Percentiles rank a stretch among this genome's conserved stretches.
Evolutionary conservation across 2,329 filamentous ascomycete species (phyloP).

Genomic region (Fusarium oligoseptatum): DNA sequence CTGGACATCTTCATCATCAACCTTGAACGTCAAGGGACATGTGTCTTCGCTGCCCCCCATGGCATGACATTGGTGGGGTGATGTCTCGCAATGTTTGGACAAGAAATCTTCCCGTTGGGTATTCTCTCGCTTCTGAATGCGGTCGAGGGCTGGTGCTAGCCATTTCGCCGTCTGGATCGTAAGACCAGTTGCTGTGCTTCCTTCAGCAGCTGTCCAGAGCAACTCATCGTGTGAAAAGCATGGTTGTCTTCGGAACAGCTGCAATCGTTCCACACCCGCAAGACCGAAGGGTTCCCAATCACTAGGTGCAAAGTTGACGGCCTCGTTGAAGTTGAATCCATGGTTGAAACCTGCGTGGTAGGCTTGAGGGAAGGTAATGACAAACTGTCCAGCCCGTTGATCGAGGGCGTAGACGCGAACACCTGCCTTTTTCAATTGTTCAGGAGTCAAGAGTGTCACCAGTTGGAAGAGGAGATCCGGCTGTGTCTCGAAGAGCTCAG

Average conservation of each 20-base stretch:
- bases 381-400: conserved; percentile 94
- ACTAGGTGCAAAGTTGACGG: conserved; percentile 94
- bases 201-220: conserved; percentile 88
- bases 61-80: conserved; percentile 65
- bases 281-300: conserved; percentile 97
- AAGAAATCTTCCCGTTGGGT: conserved; percentile 77
- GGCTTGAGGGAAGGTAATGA: conserved; percentile 95
- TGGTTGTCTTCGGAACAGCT: conserved; percentile 89
- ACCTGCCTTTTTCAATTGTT: conserved; percentile 91
- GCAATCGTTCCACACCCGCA: conserved; percentile 85
- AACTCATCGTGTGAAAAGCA: conserved; percentile 98
- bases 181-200: conserved; percentile 72
- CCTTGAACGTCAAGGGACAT: conserved; percentile 72
- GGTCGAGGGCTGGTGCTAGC: conserved; percentile 87
- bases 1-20: conserved; percentile 80
- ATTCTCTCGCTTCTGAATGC: conserved; percentile 81
- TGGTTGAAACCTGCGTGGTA: conserved; percentile 99
- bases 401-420: conserved; percentile 96
- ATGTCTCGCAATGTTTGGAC: conserved; percentile 70
- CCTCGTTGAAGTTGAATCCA: conserved; percentile 98
- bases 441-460: conserved; percentile 94
- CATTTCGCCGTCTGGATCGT: conserved; percentile 94
- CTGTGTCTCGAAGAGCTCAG: conserved; percentile 96
- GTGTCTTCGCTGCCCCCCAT: conserved; percentile 60
- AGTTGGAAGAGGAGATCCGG: conserved; percentile 96